Base-by-base conservation (phyloP, 495 filamentous ascomycete genomes). In the Aspergillus leporis region DNA sequence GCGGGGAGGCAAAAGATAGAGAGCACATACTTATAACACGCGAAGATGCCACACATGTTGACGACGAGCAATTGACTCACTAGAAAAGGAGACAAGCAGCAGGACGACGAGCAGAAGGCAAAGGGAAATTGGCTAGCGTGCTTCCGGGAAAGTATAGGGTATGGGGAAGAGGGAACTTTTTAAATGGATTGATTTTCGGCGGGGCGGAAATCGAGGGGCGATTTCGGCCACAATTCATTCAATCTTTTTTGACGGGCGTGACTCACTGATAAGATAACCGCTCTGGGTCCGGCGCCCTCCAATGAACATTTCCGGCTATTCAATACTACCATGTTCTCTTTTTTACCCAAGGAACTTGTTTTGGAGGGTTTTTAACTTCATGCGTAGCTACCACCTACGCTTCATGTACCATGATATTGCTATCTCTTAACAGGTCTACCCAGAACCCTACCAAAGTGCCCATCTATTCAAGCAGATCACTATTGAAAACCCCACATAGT, bases 1-100 rank as follows among this genome's bases (percentile, higher is more conserved):
- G 69, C 61, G 43, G 49, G 52, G 47, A 53, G 45, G n/a, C 46
- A 32, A 30, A 23, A 47, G 64, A 55, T 53, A 45, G 51, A 34
- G 55, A 53, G 56, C 50, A 74, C 90, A 74, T 78, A 94, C 91
- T 83, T 81, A 77, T 97, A 90, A 75, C 93, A 97, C 66, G 92
- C 93, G 73, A 97, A 97, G 68, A 98, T 98, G 72, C 94, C 94
- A 77, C 81, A 83, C 81, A 83, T 83, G 58, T 61, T 75, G 71
- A 62, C 61, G 18, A 59, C 43, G 47, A 61, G 65, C 67, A 69
- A 73, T 69, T 68, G 66, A 62, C 47, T 51, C 36, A 61, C 47
- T 54, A 31, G 41, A 51, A 61, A 36, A 56, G 46, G 55, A 61
- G 69, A 56, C 64, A 63, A 68, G 55, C 53, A 57, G 28, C 47